These are phyloP conservation scores for Dianthus caryophyllus DNA, from an alignment of 148 eudicot species.

Conservation along the genomic window DNA sequence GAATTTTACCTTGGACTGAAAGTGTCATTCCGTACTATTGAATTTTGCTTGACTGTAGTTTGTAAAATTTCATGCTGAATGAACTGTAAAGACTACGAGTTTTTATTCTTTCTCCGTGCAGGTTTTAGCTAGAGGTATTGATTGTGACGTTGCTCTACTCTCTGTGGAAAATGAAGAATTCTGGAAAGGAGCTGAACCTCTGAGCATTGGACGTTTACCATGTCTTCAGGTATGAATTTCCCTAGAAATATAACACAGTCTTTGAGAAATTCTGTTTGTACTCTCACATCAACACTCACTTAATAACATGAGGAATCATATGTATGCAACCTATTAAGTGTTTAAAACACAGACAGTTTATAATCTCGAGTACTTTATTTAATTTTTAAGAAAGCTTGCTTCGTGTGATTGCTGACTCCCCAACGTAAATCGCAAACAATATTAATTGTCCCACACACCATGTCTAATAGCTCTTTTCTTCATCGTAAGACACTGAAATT, in stretches of 20 bases:
- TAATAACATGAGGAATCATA: background rate
- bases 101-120: slow-evolving; percentile 32
- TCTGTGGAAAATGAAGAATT: slow-evolving; percentile 82
- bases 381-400: background rate
- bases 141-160: slow-evolving; percentile 91
- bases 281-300: background rate
- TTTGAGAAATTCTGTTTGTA: background rate
- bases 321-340: background rate
- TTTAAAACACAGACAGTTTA: background rate
- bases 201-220: slow-evolving; percentile 73
- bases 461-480: background rate
- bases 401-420: background rate
- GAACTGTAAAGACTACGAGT: slow-evolving; percentile 20
- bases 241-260: background rate
- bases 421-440: background rate
- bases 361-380: background rate
- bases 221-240: slow-evolving; percentile 64
- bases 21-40: background rate
- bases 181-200: slow-evolving; percentile 86
- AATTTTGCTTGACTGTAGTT: background rate
- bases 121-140: slow-evolving; percentile 95
- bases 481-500: background rate
- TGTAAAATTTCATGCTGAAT: background rate
- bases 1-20: background rate
- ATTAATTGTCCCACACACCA: background rate